Conservation (phyloP, 805 yeast genomes). For the Millerozyma acaciae region DNA sequence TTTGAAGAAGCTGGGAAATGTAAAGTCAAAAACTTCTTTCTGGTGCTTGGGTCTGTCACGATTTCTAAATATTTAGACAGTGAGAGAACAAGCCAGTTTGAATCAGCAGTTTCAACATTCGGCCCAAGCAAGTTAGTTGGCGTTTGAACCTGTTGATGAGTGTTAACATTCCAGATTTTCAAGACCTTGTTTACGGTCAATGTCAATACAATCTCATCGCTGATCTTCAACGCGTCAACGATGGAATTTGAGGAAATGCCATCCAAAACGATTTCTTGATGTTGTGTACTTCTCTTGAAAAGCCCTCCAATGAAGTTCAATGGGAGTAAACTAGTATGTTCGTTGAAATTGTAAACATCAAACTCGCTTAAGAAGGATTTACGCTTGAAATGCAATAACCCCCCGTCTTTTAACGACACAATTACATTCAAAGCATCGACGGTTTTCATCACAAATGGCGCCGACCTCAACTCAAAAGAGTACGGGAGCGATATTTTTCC, state of each 20-base stretch:
- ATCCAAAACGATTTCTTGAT: slow-evolving; percentile 22
- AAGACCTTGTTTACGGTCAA: slow-evolving; percentile 52
- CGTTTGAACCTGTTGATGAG: slow-evolving; percentile 22
- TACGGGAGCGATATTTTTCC: slow-evolving; percentile 66
- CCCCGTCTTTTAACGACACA: slow-evolving; percentile 73
- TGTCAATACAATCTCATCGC: slow-evolving; percentile 41
- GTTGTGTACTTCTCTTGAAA: slow-evolving; percentile 12
- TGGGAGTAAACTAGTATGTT: slow-evolving; percentile 32
- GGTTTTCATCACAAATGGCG: slow-evolving; percentile 32
- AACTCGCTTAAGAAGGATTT: slow-evolving; percentile 31
- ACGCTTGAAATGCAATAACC: slow-evolving; percentile 54
- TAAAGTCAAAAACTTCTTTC: slow-evolving; percentile 13
- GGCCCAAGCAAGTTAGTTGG: slow-evolving; percentile 12
- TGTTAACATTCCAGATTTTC: slow-evolving; percentile 55
- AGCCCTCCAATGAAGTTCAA: slow-evolving; percentile 25
- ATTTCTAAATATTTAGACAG: slow-evolving; percentile 29
- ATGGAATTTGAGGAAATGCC: slow-evolving; percentile 41
- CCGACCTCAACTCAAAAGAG: slow-evolving; percentile 40
- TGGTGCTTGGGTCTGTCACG: slow-evolving; percentile 4
- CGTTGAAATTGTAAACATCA: slow-evolving; percentile 52
- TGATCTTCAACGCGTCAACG: slow-evolving; percentile 36
- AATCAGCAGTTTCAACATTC: slow-evolving; percentile 1
- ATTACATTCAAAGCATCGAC: slow-evolving; percentile 44
- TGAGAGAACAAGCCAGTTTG: slow-evolving; percentile 25
- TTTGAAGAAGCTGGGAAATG: slow-evolving; percentile 15